Percentiles rank a stretch among this genome's conserved stretches.
Evolutionary conservation across 352 stramenopile species (phyloP).

Genomic region (Pythium oligandrum): DNA sequence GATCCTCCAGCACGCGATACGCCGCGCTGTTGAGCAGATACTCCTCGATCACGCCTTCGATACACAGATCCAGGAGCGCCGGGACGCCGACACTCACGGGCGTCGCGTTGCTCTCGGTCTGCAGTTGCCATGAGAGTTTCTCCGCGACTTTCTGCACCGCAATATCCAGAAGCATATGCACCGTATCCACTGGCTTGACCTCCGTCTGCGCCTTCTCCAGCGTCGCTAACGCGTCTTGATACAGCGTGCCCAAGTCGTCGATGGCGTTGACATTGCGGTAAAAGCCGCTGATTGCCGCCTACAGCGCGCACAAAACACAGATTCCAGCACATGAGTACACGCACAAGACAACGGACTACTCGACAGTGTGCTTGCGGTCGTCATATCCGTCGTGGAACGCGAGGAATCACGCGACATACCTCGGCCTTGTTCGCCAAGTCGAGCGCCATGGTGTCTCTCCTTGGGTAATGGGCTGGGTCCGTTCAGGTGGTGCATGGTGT

Average conservation of each 20-base stretch:
- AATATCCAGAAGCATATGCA: constrained; percentile 66
- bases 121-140: constrained; percentile 70
- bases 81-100: constrained; percentile 54
- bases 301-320: background rate
- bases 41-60: constrained; percentile 61
- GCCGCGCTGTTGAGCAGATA: constrained; percentile 65
- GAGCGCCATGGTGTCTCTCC: constrained; percentile 39
- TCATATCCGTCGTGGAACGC: background rate
- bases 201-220: constrained; percentile 7
- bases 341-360: too few relatives aligned
- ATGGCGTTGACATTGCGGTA: constrained; percentile 53
- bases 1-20: constrained; percentile 83
- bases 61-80: constrained; percentile 75
- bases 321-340: too few relatives aligned
- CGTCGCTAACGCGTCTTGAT: constrained; percentile 27
- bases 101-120: constrained; percentile 51
- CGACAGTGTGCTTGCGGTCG: too few relatives aligned
- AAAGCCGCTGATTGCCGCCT: constrained; percentile 60
- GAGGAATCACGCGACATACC: constrained; percentile 20
- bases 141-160: constrained; percentile 81
- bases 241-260: constrained; percentile 38
- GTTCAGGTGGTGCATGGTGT: background rate
- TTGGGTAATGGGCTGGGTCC: too few relatives aligned
- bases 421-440: constrained; percentile 57
- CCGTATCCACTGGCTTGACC: constrained; percentile 25